Evolutionary conservation across 495 filamentous ascomycete species (phyloP).

Genomic region (Talaromyces thailandensis): DNA sequence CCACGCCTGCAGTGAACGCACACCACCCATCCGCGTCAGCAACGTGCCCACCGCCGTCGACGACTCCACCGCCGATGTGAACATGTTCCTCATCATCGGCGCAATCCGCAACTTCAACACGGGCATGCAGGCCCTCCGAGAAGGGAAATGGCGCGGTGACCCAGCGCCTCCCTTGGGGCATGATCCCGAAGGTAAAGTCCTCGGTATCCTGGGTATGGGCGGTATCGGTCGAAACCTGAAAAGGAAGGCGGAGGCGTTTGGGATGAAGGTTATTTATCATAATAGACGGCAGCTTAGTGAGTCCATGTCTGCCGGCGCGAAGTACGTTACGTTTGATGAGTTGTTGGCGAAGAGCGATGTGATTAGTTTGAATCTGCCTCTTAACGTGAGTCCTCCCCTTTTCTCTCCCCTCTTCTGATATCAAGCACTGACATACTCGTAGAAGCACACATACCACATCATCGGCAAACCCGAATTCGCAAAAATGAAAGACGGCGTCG

Average conservation of each 20-base stretch:
- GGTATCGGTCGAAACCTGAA: conserved; percentile 65
- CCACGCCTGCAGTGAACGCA: conserved; percentile 54
- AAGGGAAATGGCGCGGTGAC: conserved; percentile 48
- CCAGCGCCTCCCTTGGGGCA: conserved; percentile 42
- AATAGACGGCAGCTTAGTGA: conserved; percentile 48
- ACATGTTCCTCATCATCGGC: conserved; percentile 69
- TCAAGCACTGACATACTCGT: not conserved
- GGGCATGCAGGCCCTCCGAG: conserved; percentile 50
- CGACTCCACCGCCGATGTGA: conserved; percentile 72
- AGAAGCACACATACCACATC: conserved; percentile 59
- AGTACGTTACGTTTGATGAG: conserved; percentile 62
- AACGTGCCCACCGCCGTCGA: conserved; percentile 77
- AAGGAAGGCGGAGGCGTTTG: conserved; percentile 48
- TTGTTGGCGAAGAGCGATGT: conserved; percentile 60
- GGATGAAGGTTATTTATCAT: conserved; percentile 61
- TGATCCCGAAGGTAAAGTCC: conserved; percentile 55
- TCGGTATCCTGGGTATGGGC: conserved; percentile 81
- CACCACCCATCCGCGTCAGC: conserved; percentile 53
- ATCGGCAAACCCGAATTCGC: conserved; percentile 54
- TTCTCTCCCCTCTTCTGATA: not conserved
- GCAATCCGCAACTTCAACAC: conserved; percentile 63
- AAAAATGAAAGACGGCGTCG: conserved; percentile 61
- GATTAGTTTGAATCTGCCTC: conserved; percentile 64
- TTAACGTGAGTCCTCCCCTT: conserved; percentile 48
- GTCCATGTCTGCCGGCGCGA: conserved; percentile 48